These are phyloP conservation scores for Gloeophyllum trabeum DNA, from an alignment of 768 basidiomycete species.

Conservation along the genomic window DNA sequence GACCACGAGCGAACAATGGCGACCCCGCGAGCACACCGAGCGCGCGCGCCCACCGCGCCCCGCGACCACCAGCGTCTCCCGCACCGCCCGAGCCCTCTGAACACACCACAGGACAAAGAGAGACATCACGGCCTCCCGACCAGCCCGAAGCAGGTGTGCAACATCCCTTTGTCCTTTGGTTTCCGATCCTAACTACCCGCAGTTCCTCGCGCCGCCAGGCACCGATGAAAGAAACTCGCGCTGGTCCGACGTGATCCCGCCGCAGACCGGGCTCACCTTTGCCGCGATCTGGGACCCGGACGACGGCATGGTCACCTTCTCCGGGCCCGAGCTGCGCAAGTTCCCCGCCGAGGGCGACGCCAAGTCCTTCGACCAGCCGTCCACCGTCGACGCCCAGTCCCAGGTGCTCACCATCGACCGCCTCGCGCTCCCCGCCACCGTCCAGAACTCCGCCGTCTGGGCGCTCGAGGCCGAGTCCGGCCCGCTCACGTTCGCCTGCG, in stretches of 20 bases:
- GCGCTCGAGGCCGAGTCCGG: constrained; percentile 2
- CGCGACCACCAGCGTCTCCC: too few relatives aligned
- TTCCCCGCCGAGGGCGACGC: constrained; percentile 15
- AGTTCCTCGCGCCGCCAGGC: too few relatives aligned
- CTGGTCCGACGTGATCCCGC: constrained; percentile 49
- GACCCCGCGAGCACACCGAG: too few relatives aligned
- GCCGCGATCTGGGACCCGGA: constrained; percentile 50
- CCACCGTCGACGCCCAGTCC: constrained; percentile 11
- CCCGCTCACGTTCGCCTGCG: constrained; percentile 10
- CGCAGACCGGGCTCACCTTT: constrained; percentile 44
- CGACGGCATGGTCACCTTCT: constrained; percentile 47
- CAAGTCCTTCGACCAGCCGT: constrained; percentile 1
- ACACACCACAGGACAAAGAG: too few relatives aligned
- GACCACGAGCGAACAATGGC: too few relatives aligned
- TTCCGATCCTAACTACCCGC: too few relatives aligned
- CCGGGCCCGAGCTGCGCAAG: constrained; percentile 29
- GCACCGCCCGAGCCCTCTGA: too few relatives aligned
- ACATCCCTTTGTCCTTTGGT: too few relatives aligned
- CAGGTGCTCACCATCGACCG: constrained; percentile 17
- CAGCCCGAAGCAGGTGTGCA: too few relatives aligned
- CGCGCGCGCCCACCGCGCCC: too few relatives aligned
- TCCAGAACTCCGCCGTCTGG: constrained; percentile 8
- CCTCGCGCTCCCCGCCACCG: constrained; percentile 7
- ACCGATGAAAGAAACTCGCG: too few relatives aligned
- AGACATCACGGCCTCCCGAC: too few relatives aligned